Evolutionary conservation across 768 basidiomycete species (phyloP), one percentile per base, ranked within the genome.

Genomic region (Cystobasidium ongulense): DNA sequence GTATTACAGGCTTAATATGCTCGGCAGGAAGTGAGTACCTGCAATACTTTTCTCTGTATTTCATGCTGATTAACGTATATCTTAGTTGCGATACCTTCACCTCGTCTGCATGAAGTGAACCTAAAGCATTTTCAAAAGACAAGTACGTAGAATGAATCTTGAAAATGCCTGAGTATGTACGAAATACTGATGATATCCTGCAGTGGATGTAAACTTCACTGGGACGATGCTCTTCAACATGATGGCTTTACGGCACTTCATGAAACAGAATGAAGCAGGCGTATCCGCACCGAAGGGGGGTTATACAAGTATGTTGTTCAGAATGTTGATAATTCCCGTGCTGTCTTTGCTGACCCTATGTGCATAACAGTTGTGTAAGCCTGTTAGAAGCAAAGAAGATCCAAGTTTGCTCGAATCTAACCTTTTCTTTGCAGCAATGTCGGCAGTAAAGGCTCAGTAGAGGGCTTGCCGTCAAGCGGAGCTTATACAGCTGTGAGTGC

Each of bases 361-460:
- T 41, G 39, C 39, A 8, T 41, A 41, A 8, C 39, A 8, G 39
- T 8, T 41, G 15, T 50, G 18, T 50, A 50, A n/a, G 15, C 18
- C 15, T 50, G 46, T 50, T n/a, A n/a, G n/a, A n/a, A n/a, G n/a
- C n/a, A n/a, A n/a, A n/a, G n/a, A 41, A 33, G 63, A 18, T 61
- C 57, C 23, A 46, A n/a, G 13, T 13, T 46, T 13, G 43, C 13
- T 11, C 62, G 10, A 10, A 29, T 25, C 21, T 31, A 25, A 36
- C 62, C 7, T 8, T 36, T 7, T n/a, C 31, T 7, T 13, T 21
- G 10, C 35, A 39, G 38, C 36, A 61, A 63, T 39, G 67, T 72
- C 13, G 53, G 70, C 25, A 73, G 72, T n/a, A 73, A 73, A 52
- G 72, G 72, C 15, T 50, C 41, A 3, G 72, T 73, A 29, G 72